Base-by-base conservation (phyloP, 2,329 filamentous ascomycete genomes). In the Fusarium incarnatum region DNA sequence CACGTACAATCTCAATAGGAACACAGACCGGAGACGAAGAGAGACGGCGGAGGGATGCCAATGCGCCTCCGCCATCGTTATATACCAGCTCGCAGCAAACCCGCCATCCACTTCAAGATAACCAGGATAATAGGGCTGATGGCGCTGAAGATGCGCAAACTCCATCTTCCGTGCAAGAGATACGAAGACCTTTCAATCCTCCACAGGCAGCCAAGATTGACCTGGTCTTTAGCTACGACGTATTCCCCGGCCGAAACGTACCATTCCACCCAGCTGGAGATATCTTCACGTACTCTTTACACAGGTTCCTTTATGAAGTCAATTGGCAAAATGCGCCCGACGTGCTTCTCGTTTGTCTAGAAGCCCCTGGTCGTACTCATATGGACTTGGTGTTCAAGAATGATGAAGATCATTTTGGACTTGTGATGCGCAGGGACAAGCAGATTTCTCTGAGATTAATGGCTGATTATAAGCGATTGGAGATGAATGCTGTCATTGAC, bases 191-290 rank as follows among this genome's bases (percentile, higher is more conserved):
- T 4, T 22, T 40, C 10, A 37, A 4, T 5, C 27, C 27, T 0
- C 3, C 12, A 1, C 16, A 11, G 1, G 6, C n/a, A 6, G 13
- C 32, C 32, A 25, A 27, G 15, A 25, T 66, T 25, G 15, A 46
- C 1, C 5, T 68, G 4, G 22, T 54, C 16, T 16, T 61, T 11
- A 69, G 55, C 16, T 56, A 66, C 2, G 55, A 69, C 8, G n/a
- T 27, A 5, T 23, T 53, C 20, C 66, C 66, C 0, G 67, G 66
- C 3, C 0, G 10, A 1, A 69, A 69, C 18, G 0, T 30, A 3
- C 44, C 2, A 5, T 40, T 55, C 5, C 0, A 4, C 1, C 18
- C 40, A 6, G 16, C 2, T 3, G 18, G 9, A 4, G 2, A 61
- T 22, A 47, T 69, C 1, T 69, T 66, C 10, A 6, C 10, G 4